Conservation (phyloP, 2,329 filamentous ascomycete species). For the Pseudocercospora ulei region DNA sequence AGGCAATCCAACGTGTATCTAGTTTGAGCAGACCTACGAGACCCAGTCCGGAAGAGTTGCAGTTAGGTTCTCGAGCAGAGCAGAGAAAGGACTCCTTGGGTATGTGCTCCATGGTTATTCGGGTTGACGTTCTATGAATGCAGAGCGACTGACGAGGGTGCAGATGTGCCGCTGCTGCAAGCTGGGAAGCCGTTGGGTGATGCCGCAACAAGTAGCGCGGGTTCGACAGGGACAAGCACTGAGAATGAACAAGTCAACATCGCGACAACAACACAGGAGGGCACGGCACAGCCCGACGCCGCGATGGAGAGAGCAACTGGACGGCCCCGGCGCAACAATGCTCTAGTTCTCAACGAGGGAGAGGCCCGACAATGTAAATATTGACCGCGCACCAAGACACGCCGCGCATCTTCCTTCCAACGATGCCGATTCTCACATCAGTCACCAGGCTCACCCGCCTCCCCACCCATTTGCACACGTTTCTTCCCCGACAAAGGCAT, state of each 20-base stretch:
- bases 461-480: background rate
- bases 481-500: background rate
- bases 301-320: background rate
- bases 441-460: constrained; percentile 4
- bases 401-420: constrained; percentile 5
- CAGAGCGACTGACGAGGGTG: background rate
- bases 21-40: constrained; percentile 13
- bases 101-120: background rate
- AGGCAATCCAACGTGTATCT: constrained; percentile 19
- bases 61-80: background rate
- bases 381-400: background rate
- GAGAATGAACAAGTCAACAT: too few relatives aligned
- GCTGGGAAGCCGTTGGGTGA: constrained; percentile 5
- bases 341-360: constrained; percentile 1
- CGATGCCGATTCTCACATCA: background rate
- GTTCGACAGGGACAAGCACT: background rate
- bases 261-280: too few relatives aligned
- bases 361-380: constrained; percentile 12
- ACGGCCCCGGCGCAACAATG: constrained; percentile 12
- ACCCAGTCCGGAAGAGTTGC: constrained; percentile 5
- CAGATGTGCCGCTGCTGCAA: constrained; percentile 2
- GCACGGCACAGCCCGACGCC: background rate
- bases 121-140: background rate
- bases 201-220: background rate
- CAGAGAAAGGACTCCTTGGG: constrained; percentile 1